Conservation (phyloP, 2,329 filamentous ascomycete species). For the Paecilomyces sp. region DNA sequence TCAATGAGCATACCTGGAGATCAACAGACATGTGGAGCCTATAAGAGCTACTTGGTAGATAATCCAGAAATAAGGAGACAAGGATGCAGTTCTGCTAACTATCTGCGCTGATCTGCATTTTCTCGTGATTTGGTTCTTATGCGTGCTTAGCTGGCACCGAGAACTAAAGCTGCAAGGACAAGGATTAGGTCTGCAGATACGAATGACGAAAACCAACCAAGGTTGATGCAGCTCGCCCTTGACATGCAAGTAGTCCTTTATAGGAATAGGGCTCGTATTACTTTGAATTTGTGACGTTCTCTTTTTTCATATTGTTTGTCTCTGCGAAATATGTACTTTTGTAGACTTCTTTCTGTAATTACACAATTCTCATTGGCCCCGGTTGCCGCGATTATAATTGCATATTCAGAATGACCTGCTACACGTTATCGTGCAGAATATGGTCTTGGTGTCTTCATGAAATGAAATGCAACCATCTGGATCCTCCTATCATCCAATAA, state of each 20-base stretch:
- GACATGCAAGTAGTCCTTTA: background rate
- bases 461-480: background rate
- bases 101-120: background rate
- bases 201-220: background rate
- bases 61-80: background rate
- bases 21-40: no score
- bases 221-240: background rate
- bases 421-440: background rate
- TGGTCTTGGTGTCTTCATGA: background rate
- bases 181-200: background rate
- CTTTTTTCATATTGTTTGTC: no score
- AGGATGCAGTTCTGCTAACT: background rate
- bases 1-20: background rate
- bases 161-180: background rate
- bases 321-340: no score
- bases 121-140: background rate
- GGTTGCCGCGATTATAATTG: background rate
- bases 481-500: no score
- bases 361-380: no score
- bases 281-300: no score
- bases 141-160: background rate
- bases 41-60: background rate
- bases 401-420: background rate
- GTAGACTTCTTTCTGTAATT: no score
- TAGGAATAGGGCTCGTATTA: background rate